A percentile compares a stretch with the other conserved stretches of the same genome.
These are phyloP conservation scores for Zangia roseola DNA, from an alignment of 768 basidiomycete genomes.

Conservation along the genomic window DNA sequence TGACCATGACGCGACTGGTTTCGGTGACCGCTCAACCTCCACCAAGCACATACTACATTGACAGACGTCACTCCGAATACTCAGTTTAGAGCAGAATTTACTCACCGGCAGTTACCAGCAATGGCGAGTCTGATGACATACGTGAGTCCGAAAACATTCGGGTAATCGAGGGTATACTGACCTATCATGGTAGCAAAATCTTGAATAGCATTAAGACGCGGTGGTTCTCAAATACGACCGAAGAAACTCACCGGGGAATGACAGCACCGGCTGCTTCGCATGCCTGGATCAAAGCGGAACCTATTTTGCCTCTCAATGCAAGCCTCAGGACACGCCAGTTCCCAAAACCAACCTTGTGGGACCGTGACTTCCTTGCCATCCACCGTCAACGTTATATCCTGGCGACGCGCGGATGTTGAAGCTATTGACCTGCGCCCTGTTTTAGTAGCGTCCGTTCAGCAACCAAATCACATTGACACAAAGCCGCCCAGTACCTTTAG, in stretches of 20 bases:
- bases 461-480: neutral
- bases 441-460: slow-evolving; percentile 5
- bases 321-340: slow-evolving; percentile 1
- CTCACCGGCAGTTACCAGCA: slow-evolving; percentile 95
- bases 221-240: neutral
- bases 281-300: slow-evolving; percentile 94
- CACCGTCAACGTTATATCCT: slow-evolving; percentile 88
- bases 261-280: slow-evolving; percentile 86
- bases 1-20: slow-evolving; percentile 92
- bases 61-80: slow-evolving; percentile 5
- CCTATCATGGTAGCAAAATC: slow-evolving; percentile 88
- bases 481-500: slow-evolving; percentile 26
- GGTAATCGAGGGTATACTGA: slow-evolving; percentile 26
- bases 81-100: slow-evolving; percentile 8
- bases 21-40: slow-evolving; percentile 93
- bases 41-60: slow-evolving; percentile 90
- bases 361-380: slow-evolving; percentile 98
- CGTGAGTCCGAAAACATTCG: slow-evolving; percentile 1
- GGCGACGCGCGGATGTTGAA: slow-evolving; percentile 62
- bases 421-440: slow-evolving; percentile 62
- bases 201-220: slow-evolving; percentile 30
- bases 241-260: slow-evolving; percentile 64
- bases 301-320: slow-evolving; percentile 37
- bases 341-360: slow-evolving; percentile 74
- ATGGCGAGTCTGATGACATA: slow-evolving; percentile 72